phyloP scores from a whole-genome alignment of 208 protist species.

The Naegleria lovaniensis region DNA sequence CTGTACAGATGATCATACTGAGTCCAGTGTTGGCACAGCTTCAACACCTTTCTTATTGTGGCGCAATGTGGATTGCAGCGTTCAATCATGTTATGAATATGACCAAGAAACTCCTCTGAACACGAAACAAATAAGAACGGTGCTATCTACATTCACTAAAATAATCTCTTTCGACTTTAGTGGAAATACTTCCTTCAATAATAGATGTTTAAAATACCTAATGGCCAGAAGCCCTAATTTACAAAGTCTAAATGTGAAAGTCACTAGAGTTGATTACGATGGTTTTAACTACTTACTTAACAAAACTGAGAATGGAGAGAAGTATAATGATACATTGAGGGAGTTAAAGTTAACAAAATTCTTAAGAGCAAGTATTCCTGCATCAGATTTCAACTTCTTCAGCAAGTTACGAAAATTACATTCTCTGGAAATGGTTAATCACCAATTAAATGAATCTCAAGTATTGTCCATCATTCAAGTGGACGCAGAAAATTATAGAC shows the following conservation, averaged over 20 bases:
- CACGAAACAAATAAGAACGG: background rate
- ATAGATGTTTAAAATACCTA: background rate
- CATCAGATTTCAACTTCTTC: background rate
- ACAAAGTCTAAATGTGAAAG: background rate
- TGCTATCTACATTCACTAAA: background rate
- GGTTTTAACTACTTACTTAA: background rate
- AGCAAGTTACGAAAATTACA: background rate
- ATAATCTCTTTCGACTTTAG: background rate
- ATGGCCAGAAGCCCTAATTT: background rate
- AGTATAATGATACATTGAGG: background rate
- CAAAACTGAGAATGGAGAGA: background rate
- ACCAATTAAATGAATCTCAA: background rate
- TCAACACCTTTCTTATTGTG: background rate
- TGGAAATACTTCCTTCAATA: background rate
- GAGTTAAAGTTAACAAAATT: background rate
- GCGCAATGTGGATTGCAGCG: background rate
- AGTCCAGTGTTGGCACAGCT: too few species aligned
- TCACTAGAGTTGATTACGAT: background rate
- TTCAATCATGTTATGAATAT: background rate
- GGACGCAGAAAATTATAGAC: background rate
- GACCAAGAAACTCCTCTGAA: background rate
- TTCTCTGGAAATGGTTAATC: background rate
- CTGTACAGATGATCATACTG: background rate
- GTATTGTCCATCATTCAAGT: background rate
- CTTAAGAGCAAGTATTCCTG: background rate